Percentiles rank a stretch among this genome's conserved stretches.
phyloP scores from a whole-genome alignment of 257 asterid genomes.

The Thymus mandschuricus region DNA sequence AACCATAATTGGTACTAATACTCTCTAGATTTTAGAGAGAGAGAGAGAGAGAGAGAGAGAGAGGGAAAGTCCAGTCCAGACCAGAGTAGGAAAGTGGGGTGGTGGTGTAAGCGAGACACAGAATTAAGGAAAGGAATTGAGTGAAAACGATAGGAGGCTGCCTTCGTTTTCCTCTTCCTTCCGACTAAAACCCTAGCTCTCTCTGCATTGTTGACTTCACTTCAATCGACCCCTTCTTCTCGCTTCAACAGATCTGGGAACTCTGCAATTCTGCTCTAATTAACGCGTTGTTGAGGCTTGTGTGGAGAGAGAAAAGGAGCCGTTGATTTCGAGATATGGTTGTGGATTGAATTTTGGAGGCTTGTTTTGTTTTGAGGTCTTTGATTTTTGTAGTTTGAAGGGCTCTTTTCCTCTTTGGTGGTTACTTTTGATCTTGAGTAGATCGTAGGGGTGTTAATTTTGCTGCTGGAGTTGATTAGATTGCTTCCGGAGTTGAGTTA shows the following conservation, averaged over 20 bases:
- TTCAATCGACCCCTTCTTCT: conserved; percentile 15
- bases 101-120: conserved; percentile 26
- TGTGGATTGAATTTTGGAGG: conserved; percentile 28
- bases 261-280: conserved; percentile 20
- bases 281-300: conserved; percentile 19
- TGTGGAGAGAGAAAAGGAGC: conserved; percentile 5
- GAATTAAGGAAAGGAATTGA: conserved; percentile 19
- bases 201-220: conserved; percentile 38
- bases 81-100: conserved; percentile 29
- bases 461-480: neutral
- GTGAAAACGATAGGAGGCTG: conserved; percentile 23
- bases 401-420: neutral
- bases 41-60: conserved; percentile 19
- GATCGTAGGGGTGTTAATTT: neutral
- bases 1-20: conserved; percentile 5
- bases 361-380: conserved; percentile 12
- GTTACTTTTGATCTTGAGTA: neutral
- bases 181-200: conserved; percentile 49
- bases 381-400: conserved; percentile 26
- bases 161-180: conserved; percentile 23
- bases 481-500: conserved; percentile 24
- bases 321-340: conserved; percentile 18
- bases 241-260: conserved; percentile 42
- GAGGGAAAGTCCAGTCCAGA: neutral
- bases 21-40: too few relatives aligned